Conservation (phyloP, 2,329 filamentous ascomycete species). For the Xylariaceae sp. region DNA sequence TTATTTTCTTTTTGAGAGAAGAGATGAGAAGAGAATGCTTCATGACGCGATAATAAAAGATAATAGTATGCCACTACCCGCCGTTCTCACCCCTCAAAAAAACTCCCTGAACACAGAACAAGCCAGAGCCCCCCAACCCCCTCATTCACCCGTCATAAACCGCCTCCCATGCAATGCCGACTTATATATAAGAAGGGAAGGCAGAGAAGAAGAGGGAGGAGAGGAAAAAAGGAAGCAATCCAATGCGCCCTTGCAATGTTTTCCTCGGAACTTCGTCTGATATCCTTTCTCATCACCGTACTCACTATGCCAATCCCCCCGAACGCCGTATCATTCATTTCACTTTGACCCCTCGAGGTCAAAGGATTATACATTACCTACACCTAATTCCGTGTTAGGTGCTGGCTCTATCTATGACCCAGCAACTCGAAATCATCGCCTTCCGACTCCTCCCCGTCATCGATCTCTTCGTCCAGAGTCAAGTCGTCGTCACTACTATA, state of each 20-base stretch:
- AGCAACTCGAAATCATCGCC: constrained; percentile 39
- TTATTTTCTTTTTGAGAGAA: background rate
- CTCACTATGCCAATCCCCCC: constrained; percentile 22
- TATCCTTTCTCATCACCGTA: constrained; percentile 23
- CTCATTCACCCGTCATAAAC: background rate
- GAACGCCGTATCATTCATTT: constrained; percentile 24
- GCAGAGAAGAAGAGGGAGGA: background rate
- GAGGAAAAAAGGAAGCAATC: constrained; percentile 3
- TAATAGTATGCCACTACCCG: constrained; percentile 2
- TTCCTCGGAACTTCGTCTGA: constrained; percentile 15
- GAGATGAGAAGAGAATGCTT: background rate
- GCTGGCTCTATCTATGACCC: constrained; percentile 29
- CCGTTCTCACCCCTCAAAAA: background rate
- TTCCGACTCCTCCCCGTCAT: constrained; percentile 43
- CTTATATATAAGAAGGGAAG: constrained; percentile 3
- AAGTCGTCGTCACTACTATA: constrained; percentile 29
- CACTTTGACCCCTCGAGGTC: no score
- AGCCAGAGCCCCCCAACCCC: background rate
- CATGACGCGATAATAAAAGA: background rate
- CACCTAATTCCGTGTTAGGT: constrained; percentile 8
- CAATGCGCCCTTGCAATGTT: constrained; percentile 10
- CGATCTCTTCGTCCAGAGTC: constrained; percentile 38
- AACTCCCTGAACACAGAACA: background rate
- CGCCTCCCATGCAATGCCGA: constrained; percentile 1
- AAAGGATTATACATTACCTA: no score